Conservation (phyloP, 805 yeast species). For the Isabelozyma gotoi region DNA sequence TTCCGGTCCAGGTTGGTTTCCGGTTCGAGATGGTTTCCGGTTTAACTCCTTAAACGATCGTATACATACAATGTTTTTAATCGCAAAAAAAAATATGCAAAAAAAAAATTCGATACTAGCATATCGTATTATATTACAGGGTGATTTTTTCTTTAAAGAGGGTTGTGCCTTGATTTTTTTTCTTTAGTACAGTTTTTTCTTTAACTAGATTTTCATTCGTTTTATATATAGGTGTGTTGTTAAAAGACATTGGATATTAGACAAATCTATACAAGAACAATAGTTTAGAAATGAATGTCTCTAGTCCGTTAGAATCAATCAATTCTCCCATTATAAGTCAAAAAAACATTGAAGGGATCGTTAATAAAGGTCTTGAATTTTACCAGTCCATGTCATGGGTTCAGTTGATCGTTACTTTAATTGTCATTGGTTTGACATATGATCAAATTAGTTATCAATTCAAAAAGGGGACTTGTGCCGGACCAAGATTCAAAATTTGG, state of each 20-base stretch:
- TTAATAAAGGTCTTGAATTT: conserved; percentile 10
- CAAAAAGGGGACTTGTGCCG: conserved; percentile 86
- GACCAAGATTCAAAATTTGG: conserved; percentile 85
- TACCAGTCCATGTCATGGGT: conserved; percentile 47
- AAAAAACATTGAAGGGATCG: not conserved
- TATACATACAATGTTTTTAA: not conserved
- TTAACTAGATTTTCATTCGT: no score
- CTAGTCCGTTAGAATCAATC: not conserved
- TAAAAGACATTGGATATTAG: no score
- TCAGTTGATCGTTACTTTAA: conserved; percentile 47
- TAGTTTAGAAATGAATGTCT: not conserved
- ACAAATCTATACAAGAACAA: no score
- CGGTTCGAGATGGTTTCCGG: not conserved
- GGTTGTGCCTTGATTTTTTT: not conserved
- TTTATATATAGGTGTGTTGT: no score
- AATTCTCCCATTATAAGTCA: not conserved
- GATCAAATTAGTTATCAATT: conserved; percentile 80
- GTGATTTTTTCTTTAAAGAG: not conserved
- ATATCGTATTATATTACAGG: not conserved
- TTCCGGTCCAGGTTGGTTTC: not conserved
- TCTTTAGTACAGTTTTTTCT: no score
- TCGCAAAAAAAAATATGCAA: not conserved
- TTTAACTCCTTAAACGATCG: not conserved
- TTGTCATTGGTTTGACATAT: conserved; percentile 52
- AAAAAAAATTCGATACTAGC: not conserved